These are phyloP conservation scores for Podospora tetraspora DNA, from an alignment of 495 filamentous ascomycete species.

Conservation along the genomic window DNA sequence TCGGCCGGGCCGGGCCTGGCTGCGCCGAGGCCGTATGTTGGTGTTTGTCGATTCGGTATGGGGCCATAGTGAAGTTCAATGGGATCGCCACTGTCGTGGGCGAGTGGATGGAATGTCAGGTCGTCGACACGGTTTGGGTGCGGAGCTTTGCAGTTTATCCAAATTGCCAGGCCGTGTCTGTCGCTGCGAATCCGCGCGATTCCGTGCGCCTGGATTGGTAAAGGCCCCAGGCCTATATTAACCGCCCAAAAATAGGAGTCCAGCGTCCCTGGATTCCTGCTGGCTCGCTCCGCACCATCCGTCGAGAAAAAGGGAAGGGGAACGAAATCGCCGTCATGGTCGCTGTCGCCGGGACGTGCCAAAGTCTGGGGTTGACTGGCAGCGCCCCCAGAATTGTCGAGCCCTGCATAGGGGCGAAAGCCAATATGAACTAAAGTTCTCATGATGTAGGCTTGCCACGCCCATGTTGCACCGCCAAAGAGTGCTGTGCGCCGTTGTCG, in stretches of 20 bases:
- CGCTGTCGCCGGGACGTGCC: not conserved
- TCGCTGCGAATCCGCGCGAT: conserved; percentile 15
- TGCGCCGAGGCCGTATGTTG: not conserved
- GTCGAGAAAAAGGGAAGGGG: not conserved
- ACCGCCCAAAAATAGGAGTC: conserved; percentile 21
- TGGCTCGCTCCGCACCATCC: conserved; percentile 8
- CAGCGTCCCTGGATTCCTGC: conserved; percentile 6
- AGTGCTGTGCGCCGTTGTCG: not conserved
- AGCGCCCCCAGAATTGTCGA: not conserved
- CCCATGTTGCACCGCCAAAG: conserved; percentile 8
- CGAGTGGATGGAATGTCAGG: conserved; percentile 9
- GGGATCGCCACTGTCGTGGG: conserved; percentile 6
- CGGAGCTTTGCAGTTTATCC: conserved; percentile 31
- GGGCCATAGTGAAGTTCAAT: not conserved
- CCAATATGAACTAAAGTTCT: conserved; percentile 10
- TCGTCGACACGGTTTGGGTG: conserved; percentile 17
- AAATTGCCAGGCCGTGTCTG: conserved; percentile 22
- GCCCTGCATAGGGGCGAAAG: not conserved
- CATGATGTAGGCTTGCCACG: conserved; percentile 4
- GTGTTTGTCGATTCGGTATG: conserved; percentile 1
- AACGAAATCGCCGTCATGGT: not conserved
- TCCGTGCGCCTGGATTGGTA: conserved; percentile 37
- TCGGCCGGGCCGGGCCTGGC: not conserved
- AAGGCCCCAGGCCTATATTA: conserved; percentile 12
- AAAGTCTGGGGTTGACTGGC: not conserved